Base-by-base conservation (phyloP, 345 rosid genomes). In the Corymbia maculata region DNA sequence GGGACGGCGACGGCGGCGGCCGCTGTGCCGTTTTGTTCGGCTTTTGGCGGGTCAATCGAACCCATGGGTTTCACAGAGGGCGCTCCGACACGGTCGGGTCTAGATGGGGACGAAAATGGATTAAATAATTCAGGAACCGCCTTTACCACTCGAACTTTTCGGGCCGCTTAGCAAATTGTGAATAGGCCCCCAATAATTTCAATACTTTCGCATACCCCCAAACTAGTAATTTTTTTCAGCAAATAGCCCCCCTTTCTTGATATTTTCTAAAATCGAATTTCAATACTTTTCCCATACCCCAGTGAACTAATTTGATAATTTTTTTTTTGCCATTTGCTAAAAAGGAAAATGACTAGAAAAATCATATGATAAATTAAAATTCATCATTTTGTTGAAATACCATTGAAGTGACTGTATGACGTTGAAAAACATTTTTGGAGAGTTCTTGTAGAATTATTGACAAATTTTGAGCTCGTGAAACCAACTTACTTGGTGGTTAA, bases 41-140 rank as follows among this genome's bases (percentile, higher is more conserved):
- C 55, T 44, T 57, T 89, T 75, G 93, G 87, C 80, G 96, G 96
- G 89, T 93, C 96, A 12, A 95, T 89, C 82, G 98, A 95, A 90
- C 97, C 99, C 99, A 97, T 97, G 84, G 84, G 70, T 19, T 32
- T 59, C 36, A 8, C 55, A 12, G 85, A 10, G 47, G 17, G 9
- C 22, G 42, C 49, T 75, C 49, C 87, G 6, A 52, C 26, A 52
- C 87, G 66, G 49, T 75, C 84, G 84, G 49, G 49, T 75, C 49
- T 19, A 5, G 84, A 75, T 44, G 28, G 21, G 49, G 28, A 75
- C 12, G 84, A 42, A 75, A 75, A 42, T 75, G 49, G 28, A 17
- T 17, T 75, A 19, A 75, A 42, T 21, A 75, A 21, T 75, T 6
- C 44, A 3, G 28, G 49, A 36, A 42, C 84, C 2, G 84, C 49